These are phyloP conservation scores for Aspergillus mulundensis DNA, from an alignment of 495 filamentous ascomycete species.

Conservation along the genomic window DNA sequence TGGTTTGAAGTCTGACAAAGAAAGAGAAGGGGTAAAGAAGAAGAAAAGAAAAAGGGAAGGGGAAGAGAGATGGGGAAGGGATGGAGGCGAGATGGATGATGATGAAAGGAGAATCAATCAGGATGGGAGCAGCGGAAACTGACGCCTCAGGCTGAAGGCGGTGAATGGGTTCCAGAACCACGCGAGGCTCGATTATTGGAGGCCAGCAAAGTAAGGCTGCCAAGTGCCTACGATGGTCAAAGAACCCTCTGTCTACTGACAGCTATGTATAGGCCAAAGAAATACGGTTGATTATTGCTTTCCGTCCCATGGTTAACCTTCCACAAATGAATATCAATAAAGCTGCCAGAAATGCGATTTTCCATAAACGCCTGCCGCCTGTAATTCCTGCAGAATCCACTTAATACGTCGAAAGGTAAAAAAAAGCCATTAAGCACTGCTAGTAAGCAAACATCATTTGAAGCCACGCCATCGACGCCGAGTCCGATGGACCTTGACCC, in stretches of 20 bases:
- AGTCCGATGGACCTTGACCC: constrained; percentile 34
- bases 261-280: not conserved
- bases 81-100: constrained; percentile 16
- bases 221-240: not conserved
- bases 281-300: not conserved
- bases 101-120: constrained; percentile 26
- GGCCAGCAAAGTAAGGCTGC: constrained; percentile 9
- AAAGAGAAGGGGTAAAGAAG: not conserved
- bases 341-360: not conserved
- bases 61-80: constrained; percentile 13
- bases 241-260: not conserved
- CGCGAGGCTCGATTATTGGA: constrained; percentile 15
- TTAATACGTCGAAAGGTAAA: constrained; percentile 6
- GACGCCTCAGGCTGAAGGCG: not conserved
- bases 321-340: not conserved
- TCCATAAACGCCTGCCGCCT: constrained; percentile 9
- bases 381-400: not conserved
- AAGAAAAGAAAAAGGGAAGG: constrained; percentile 10
- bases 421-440: constrained; percentile 10
- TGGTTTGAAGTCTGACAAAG: not conserved
- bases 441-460: constrained; percentile 18
- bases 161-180: constrained; percentile 18
- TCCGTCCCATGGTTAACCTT: not conserved
- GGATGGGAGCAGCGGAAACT: constrained; percentile 6
- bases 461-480: constrained; percentile 39